Percentiles rank a stretch among this genome's conserved stretches.
Conservation (phyloP, 352 stramenopile genomes). For the Discostella stelligera region DNA sequence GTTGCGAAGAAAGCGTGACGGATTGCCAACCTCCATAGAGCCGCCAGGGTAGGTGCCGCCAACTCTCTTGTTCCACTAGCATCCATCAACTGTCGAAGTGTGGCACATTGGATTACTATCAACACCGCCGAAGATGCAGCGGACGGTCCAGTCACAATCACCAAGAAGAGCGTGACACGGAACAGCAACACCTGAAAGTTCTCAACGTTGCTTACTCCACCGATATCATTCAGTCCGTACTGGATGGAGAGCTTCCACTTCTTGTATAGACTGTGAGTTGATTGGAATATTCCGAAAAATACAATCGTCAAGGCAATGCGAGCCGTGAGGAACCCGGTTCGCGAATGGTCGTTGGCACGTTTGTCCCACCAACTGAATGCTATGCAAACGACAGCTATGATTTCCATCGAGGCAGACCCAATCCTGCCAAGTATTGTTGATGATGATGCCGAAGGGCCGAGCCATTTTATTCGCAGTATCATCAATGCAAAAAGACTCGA, state of each 20-base stretch:
- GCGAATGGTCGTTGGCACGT: slow-evolving; percentile 52
- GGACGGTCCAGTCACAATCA: slow-evolving; percentile 77
- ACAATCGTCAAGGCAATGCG: slow-evolving; percentile 45
- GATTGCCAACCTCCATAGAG: slow-evolving; percentile 68
- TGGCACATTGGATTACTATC: slow-evolving; percentile 58
- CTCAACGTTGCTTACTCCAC: slow-evolving; percentile 7
- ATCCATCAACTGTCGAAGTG: slow-evolving; percentile 53
- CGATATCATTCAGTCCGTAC: slow-evolving; percentile 3
- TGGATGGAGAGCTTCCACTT: not conserved
- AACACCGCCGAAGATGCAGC: slow-evolving; percentile 54
- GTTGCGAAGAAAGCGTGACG: slow-evolving; percentile 77
- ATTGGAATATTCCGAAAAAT: slow-evolving; percentile 44
- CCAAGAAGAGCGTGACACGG: slow-evolving; percentile 56
- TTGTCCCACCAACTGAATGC: slow-evolving; percentile 73
- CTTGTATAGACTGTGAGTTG: slow-evolving; percentile 10
- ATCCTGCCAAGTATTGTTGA: slow-evolving; percentile 6
- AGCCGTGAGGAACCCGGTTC: slow-evolving; percentile 60
- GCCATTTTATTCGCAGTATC: slow-evolving; percentile 35
- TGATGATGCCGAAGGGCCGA: not conserved
- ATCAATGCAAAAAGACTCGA: slow-evolving; percentile 43
- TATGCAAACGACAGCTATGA: slow-evolving; percentile 48
- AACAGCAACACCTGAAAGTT: slow-evolving; percentile 27
- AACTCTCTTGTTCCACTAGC: slow-evolving; percentile 44
- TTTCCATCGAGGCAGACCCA: slow-evolving; percentile 49
- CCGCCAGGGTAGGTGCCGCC: slow-evolving; percentile 52